Base-by-base conservation (phyloP, 768 basidiomycete species). In the Tylopilus sp. region DNA sequence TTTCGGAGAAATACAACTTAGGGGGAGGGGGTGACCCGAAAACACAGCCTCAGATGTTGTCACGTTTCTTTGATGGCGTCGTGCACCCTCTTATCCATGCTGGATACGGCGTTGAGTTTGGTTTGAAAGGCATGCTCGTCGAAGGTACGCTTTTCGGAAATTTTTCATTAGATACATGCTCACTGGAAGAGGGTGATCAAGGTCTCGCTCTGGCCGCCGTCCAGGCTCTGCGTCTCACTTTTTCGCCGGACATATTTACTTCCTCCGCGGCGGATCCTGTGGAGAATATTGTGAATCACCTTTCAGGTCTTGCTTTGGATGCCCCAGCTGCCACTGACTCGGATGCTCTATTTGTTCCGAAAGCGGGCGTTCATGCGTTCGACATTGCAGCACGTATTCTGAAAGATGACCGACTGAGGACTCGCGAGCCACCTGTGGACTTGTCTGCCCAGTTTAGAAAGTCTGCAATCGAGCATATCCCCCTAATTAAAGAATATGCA, bases 71-170 rank as follows among this genome's bases (percentile, higher is more conserved):
- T 13, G 67, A 73, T 0, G 80, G 76, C 0, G 56, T 87, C 20
- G 4, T 86, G 2, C 87, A 88, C 56, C 75, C 85, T 0, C 40
- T 85, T 48, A 86, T 88, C 40, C 82, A 86, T 58, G 57, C 70
- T 9, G 85, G 82, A 3, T 77, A 80, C 56, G 86, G 85, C 0
- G 52, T 73, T 3, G 87, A 88, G 64, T 86, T 88, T 52, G 75
- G 76, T 8, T 44, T 87, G 33, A 79, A 75, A 15, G 86, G 85
- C 1, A 72, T 85, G 62, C 58, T 82, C 1, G 77, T 76, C 4
- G 85, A 88, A 74, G 86, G 85, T 82, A 17, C 8, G 53, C 30
- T 21, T 11, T 12, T 3, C 30, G n/a, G n/a, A n/a, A n/a, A n/a
- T n/a, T n/a, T n/a, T n/a, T n/a, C n/a, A n/a, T n/a, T n/a, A n/a